These are phyloP conservation scores for Cyclocybe aegerita DNA, from an alignment of 768 basidiomycete genomes.

Conservation along the genomic window DNA sequence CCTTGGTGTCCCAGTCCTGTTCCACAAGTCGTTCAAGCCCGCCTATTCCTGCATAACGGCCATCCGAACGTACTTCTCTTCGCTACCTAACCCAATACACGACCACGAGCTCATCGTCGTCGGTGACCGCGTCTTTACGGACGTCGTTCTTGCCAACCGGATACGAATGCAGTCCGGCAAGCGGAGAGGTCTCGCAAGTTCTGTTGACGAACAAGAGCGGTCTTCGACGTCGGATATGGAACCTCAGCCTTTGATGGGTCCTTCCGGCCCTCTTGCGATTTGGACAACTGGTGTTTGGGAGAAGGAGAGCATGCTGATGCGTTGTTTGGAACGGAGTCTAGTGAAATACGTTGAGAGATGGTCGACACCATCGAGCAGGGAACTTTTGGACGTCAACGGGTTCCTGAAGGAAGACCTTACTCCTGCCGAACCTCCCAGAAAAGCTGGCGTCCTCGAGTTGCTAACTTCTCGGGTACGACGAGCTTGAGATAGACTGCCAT, in stretches of 20 bases:
- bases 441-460: background rate
- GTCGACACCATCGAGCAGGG: constrained; percentile 25
- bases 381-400: constrained; percentile 17
- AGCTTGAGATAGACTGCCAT: too few species aligned
- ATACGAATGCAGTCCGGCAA: constrained; percentile 37
- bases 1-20: constrained; percentile 79
- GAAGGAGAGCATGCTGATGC: constrained; percentile 59
- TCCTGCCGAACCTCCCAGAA: constrained; percentile 2
- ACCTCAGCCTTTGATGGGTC: background rate
- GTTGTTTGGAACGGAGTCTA: constrained; percentile 55
- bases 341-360: constrained; percentile 46
- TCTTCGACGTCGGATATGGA: constrained; percentile 3
- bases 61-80: constrained; percentile 76
- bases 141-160: constrained; percentile 83
- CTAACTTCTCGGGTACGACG: too few species aligned
- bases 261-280: constrained; percentile 56
- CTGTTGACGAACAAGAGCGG: constrained; percentile 12
- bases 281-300: constrained; percentile 76
- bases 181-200: background rate
- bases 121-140: constrained; percentile 92
- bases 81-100: constrained; percentile 51
- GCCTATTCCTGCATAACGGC: constrained; percentile 69
- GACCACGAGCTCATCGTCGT: constrained; percentile 76
- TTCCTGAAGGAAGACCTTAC: constrained; percentile 31
- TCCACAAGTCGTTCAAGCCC: constrained; percentile 78